Evolutionary conservation across 805 yeast species (phyloP), one percentile per base, ranked within the genome.

Genomic region (Sungouiozyma ichnusensis): DNA sequence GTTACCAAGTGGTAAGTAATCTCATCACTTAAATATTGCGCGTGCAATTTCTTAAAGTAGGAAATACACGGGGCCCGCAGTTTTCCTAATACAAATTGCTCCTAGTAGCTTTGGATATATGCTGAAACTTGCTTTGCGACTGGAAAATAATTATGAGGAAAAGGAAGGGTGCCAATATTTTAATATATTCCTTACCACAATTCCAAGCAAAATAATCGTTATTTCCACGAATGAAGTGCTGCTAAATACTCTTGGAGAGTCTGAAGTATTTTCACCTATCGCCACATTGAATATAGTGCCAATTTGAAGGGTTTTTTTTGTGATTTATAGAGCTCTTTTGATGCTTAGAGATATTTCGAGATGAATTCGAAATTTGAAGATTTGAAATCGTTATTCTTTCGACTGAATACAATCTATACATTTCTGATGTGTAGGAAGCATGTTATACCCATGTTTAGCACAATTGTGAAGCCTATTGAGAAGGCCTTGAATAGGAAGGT

Each of bases 401-500:
- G 76, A 45, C 51, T 77, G 39, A 76, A 75, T 50, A 76, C 84
- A 0, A 73, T 77, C 44, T 78, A 68, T 59, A 78, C 85, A 1
- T 80, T 80, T 51, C 61, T 79, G 8, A 68, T 78, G 34, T 72
- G 81, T 3, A 63, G 83, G 43, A 76, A 77, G 45, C 81, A 77
- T 54, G 66, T 79, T 4, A 58, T 76, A 3, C 76, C 83, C 0
- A 74, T 80, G 9, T 74, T 73, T 53, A 74, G 73, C 2, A 62
- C 74, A 1, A 55, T 80, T 18, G 73, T 67, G 42, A 65, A 67
- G 14, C 74, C 82, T 0, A 74, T 76, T 7, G 76, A 74, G 43
- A 67, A 66, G 37, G 68, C 71, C 2, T 57, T 78, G 3, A 63
- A 64, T n/a, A 53, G 77, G 18, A 61, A 61, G 6, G 52, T 76